phyloP scores from a whole-genome alignment of 2,329 filamentous ascomycete genomes.

The Mollisiaceae sp. region DNA sequence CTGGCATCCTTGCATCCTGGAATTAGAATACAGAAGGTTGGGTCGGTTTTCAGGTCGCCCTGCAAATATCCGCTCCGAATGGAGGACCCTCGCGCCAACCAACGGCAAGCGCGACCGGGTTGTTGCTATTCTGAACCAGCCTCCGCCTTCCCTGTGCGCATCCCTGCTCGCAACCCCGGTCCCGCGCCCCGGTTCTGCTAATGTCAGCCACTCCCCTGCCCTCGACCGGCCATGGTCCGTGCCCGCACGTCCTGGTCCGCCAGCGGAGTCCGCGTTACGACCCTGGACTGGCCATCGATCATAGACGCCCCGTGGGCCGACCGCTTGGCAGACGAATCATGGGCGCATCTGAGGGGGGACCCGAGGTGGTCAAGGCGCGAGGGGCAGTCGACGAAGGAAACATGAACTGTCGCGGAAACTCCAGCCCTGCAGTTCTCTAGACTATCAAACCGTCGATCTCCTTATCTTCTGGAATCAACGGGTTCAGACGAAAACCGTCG shows the following conservation, averaged over 20 bases:
- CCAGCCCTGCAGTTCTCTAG: not conserved
- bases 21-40: constrained; percentile 26
- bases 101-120: constrained; percentile 1
- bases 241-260: not conserved
- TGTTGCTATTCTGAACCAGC: constrained; percentile 9
- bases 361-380: not conserved
- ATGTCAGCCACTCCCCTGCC: constrained; percentile 4
- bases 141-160: not conserved
- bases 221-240: not conserved
- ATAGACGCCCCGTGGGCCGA: constrained; percentile 13
- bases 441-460: constrained; percentile 17
- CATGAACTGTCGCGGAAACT: constrained; percentile 1
- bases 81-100: not conserved
- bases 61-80: constrained; percentile 10
- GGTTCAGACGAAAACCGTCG: not conserved
- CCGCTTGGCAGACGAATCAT: constrained; percentile 13
- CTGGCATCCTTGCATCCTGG: constrained; percentile 15
- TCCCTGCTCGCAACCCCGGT: not conserved
- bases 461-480: not conserved
- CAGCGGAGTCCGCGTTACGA: not conserved
- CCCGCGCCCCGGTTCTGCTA: constrained; percentile 4
- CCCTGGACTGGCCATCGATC: not conserved
- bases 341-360: not conserved
- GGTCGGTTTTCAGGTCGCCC: constrained; percentile 12
- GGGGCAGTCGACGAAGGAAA: constrained; percentile 1